phyloP scores from a whole-genome alignment of 768 basidiomycete species.

The Hypsizygus marmoreus region DNA sequence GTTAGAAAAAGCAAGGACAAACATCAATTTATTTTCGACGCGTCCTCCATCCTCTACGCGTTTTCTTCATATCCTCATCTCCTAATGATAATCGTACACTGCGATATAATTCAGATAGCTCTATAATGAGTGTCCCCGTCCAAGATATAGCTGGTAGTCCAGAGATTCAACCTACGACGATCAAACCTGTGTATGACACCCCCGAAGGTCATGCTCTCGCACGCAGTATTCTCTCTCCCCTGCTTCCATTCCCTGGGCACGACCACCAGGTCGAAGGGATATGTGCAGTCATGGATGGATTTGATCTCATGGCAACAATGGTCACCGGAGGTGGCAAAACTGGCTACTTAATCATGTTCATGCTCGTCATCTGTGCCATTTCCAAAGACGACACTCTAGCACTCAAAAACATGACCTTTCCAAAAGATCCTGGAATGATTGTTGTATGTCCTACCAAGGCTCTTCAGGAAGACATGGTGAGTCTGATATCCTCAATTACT shows the following conservation, averaged over 20 bases:
- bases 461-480: slow-evolving; percentile 5
- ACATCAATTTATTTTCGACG: neutral
- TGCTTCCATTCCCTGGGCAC: slow-evolving; percentile 17
- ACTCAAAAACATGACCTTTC: neutral
- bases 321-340: slow-evolving; percentile 21
- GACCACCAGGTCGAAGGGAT: slow-evolving; percentile 23
- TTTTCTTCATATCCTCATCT: too few species aligned
- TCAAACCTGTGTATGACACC: neutral
- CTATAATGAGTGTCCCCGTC: too few species aligned
- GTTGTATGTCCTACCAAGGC: slow-evolving; percentile 8
- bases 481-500: neutral
- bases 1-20: neutral
- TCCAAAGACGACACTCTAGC: slow-evolving; percentile 4
- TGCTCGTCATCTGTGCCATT: slow-evolving; percentile 16
- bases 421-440: slow-evolving; percentile 6
- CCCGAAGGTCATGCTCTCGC: neutral
- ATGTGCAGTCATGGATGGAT: slow-evolving; percentile 16
- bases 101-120: too few species aligned
- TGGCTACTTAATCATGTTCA: slow-evolving; percentile 18
- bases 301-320: slow-evolving; percentile 15
- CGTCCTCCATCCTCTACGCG: neutral
- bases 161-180: too few species aligned
- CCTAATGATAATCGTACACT: too few species aligned
- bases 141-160: too few species aligned
- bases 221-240: neutral